Conservation (phyloP, 2,329 filamentous ascomycete genomes). For the Epichloe gansuensis region DNA sequence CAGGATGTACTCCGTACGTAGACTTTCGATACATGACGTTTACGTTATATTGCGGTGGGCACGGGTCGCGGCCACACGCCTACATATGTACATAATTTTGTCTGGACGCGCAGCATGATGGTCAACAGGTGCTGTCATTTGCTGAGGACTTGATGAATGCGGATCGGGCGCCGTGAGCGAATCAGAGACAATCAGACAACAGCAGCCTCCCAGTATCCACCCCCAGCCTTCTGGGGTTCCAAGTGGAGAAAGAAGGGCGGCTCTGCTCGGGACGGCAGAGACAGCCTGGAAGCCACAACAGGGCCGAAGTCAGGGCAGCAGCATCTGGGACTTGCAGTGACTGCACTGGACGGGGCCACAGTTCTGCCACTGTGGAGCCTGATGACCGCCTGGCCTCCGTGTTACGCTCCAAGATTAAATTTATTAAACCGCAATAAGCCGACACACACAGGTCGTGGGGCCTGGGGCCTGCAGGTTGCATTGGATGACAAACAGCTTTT, state of each 20-base stretch:
- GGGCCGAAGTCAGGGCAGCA: conserved; percentile 2
- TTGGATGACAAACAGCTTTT: neutral
- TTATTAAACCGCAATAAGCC: conserved; percentile 20
- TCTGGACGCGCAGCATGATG: too few species aligned
- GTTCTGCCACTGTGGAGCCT: too few species aligned
- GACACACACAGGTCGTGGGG: conserved; percentile 3
- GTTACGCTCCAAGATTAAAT: neutral
- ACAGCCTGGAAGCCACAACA: neutral
- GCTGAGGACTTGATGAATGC: neutral
- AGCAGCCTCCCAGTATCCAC: neutral
- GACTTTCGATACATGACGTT: too few species aligned
- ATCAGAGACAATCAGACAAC: neutral
- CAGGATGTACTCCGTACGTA: too few species aligned
- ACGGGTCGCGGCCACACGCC: too few species aligned
- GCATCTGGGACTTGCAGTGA: too few species aligned
- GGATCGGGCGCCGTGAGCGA: too few species aligned
- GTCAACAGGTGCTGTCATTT: too few species aligned
- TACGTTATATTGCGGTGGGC: too few species aligned
- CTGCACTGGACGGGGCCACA: too few species aligned
- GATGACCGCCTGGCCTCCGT: too few species aligned
- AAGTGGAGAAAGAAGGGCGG: neutral
- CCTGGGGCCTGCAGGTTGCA: neutral
- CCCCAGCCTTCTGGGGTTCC: neutral
- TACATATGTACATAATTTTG: too few species aligned
- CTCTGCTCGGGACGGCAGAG: conserved; percentile 1